Base-by-base conservation (phyloP, 129 eudicot genomes). In the Erigeron canadensis region DNA sequence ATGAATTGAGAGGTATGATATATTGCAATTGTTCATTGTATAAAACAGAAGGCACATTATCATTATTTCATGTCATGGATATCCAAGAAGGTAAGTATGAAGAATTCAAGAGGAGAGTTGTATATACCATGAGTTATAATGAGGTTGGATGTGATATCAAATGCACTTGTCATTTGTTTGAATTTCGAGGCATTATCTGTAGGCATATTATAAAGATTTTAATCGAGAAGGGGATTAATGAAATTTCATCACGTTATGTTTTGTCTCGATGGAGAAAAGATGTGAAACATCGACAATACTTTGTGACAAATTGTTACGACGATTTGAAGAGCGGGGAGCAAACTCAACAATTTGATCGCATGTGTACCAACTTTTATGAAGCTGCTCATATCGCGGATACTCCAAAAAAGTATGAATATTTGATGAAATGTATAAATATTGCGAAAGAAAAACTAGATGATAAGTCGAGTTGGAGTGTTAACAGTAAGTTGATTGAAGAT, bases 371-470 rank as follows among this genome's bases (percentile, higher is more conserved):
- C 44, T 60, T 60, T 28, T 60, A 28, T 60, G 66, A 60, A 34
- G 66, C 34, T 34, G 45, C 47, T 60, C 48, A 72, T 72, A 19
- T 22, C n/a, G 69, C 60, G 2, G 10, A 65, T 23, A 37, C 8
- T 10, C 42, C 8, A 10, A 12, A 60, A 8, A 60, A 60, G 39
- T 57, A 34, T 60, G 44, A 60, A 11, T 60, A 60, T 60, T 13
- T 60, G 16, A 28, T 60, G 44, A 15, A 12, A 11, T 60, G 42
- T 60, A 60, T 60, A 9, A 37, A 28, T 60, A 2, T 60, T 17
- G 44, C 18, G 12, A 60, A 60, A 60, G 44, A 60, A 60, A 37
- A 34, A 11, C 34, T 60, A 37, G 10, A 1, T 1, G 66, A 60
- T 5, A 16, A 60, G 2, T 60, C 66, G 16, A 60, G n/a, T 60